phyloP scores from a whole-genome alignment of 495 filamentous ascomycete genomes.

The Daldinia concentrica region DNA sequence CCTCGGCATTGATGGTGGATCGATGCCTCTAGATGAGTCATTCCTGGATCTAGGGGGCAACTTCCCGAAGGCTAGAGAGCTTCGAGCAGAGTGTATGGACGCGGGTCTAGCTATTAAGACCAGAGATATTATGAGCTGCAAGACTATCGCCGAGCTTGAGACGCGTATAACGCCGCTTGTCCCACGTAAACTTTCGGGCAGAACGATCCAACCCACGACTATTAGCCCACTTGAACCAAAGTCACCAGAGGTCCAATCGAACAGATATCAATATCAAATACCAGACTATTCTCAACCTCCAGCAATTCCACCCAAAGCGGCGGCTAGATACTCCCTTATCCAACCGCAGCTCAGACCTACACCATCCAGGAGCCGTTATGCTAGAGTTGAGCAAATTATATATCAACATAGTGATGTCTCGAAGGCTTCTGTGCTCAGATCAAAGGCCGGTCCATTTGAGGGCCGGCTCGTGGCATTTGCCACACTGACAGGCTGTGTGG shows the following conservation, averaged over 20 bases:
- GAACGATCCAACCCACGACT: slow-evolving; percentile 1
- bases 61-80: slow-evolving; percentile 46
- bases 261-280: not conserved
- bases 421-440: slow-evolving; percentile 52
- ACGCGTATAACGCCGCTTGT: slow-evolving; percentile 37
- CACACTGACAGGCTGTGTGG: slow-evolving; percentile 46
- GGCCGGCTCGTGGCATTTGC: slow-evolving; percentile 55
- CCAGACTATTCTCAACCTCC: slow-evolving; percentile 15
- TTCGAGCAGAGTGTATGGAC: slow-evolving; percentile 49
- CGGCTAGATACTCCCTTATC: slow-evolving; percentile 19
- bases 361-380: slow-evolving; percentile 34
- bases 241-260: slow-evolving; percentile 5
- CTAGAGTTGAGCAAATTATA: slow-evolving; percentile 36
- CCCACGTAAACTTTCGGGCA: not conserved
- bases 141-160: slow-evolving; percentile 52
- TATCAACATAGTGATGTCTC: slow-evolving; percentile 40
- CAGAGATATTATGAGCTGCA: slow-evolving; percentile 53
- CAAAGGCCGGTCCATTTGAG: slow-evolving; percentile 59
- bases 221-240: slow-evolving; percentile 24
- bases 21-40: slow-evolving; percentile 46
- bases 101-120: slow-evolving; percentile 50
- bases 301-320: slow-evolving; percentile 36
- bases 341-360: slow-evolving; percentile 32
- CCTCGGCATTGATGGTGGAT: slow-evolving; percentile 42
- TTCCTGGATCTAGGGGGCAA: slow-evolving; percentile 55